Conservation (phyloP, 371 early-diverging fungal species). For the Gilbertella persicaria region DNA sequence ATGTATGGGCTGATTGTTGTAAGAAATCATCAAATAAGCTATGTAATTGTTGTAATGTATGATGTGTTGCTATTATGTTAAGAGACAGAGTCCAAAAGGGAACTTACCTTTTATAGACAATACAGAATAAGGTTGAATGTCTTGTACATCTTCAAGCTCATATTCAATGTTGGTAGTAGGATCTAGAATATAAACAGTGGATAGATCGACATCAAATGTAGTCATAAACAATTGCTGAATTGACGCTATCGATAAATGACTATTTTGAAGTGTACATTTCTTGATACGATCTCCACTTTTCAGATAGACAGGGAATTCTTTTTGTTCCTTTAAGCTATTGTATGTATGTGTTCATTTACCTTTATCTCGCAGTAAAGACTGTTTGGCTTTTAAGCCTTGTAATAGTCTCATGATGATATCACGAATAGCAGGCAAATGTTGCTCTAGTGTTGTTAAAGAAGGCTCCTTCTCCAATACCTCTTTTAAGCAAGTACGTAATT, state of each 20-base stretch:
- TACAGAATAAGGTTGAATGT: constrained; percentile 56
- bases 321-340: too few relatives aligned
- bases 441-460: constrained; percentile 48
- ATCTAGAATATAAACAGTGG: constrained; percentile 58
- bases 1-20: neutral
- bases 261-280: constrained; percentile 38
- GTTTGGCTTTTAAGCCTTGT: constrained; percentile 56
- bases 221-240: constrained; percentile 51
- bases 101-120: constrained; percentile 52
- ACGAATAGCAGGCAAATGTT: constrained; percentile 56
- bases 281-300: constrained; percentile 53
- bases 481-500: constrained; percentile 48
- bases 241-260: constrained; percentile 32
- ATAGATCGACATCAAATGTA: constrained; percentile 34
- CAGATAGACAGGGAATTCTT: too few relatives aligned
- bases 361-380: constrained; percentile 42
- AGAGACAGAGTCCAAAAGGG: neutral
- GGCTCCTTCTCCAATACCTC: constrained; percentile 50
- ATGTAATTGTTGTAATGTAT: constrained; percentile 1
- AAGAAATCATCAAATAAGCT: constrained; percentile 9
- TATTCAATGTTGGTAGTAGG: constrained; percentile 52
- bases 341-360: neutral
- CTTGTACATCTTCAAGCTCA: constrained; percentile 60
- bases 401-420: constrained; percentile 56
- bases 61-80: neutral